Percentiles rank a stretch among this genome's conserved stretches.
Evolutionary conservation across 192 early-diverging fungal species (phyloP).

Genomic region (Chytriomyces sp.): DNA sequence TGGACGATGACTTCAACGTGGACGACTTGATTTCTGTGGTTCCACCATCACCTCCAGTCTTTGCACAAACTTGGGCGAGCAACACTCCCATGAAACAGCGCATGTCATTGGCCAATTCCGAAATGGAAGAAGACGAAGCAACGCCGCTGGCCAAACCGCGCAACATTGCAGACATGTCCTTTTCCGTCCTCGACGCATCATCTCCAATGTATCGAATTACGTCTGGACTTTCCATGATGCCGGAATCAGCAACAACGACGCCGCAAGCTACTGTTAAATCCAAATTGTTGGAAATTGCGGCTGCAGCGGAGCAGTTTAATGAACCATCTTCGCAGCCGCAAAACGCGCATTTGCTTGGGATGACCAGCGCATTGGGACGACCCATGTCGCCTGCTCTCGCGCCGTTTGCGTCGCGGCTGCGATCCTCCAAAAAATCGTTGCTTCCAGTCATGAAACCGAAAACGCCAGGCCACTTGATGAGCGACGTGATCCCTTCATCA

Average conservation of each 20-base stretch:
- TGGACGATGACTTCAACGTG: neutral
- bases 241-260: slow-evolving; percentile 5
- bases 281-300: slow-evolving; percentile 1
- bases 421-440: neutral
- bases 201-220: slow-evolving; percentile 6
- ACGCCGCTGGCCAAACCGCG: slow-evolving; percentile 28
- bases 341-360: neutral
- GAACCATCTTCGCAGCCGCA: neutral
- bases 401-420: neutral
- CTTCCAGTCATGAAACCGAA: slow-evolving; percentile 20
- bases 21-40: neutral
- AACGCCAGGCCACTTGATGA: neutral
- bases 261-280: neutral
- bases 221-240: neutral
- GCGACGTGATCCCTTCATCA: too few species aligned
- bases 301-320: neutral
- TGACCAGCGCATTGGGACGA: neutral
- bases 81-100: neutral
- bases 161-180: neutral
- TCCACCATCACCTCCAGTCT: neutral
- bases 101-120: neutral
- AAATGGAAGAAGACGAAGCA: slow-evolving; percentile 15
- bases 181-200: neutral
- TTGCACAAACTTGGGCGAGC: neutral
- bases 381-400: neutral